A percentile compares a stretch with the other conserved stretches of the same genome.
phyloP scores from a whole-genome alignment of 2,329 filamentous ascomycete species.

The Biscogniauxia marginata region DNA sequence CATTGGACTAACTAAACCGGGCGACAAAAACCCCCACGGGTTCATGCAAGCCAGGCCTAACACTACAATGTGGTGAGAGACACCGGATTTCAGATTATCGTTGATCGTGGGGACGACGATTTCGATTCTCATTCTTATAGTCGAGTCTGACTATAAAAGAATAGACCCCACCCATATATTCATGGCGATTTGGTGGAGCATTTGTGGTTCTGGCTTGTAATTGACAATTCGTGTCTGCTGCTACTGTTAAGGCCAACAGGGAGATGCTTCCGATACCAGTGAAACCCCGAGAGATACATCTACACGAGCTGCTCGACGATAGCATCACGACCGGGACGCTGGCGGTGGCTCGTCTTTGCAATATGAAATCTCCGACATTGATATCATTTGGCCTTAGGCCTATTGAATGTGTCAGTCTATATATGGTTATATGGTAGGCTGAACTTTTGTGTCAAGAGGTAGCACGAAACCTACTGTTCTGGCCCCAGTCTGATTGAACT shows the following conservation, averaged over 20 bases:
- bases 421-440: neutral
- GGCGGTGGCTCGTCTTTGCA: neutral
- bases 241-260: neutral
- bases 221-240: neutral
- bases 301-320: neutral
- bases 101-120: neutral
- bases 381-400: neutral
- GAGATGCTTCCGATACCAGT: neutral
- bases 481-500: neutral
- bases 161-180: neutral
- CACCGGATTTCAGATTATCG: neutral
- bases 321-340: neutral
- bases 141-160: neutral
- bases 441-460: neutral
- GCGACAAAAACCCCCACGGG: neutral
- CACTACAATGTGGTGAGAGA: neutral
- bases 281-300: neutral
- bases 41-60: neutral
- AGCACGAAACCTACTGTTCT: neutral
- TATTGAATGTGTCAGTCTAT: neutral
- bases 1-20: neutral
- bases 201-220: neutral
- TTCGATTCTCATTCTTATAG: neutral
- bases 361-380: no score
- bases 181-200: neutral